A percentile compares a stretch with the other conserved stretches of the same genome.
Evolutionary conservation across 2,329 filamentous ascomycete species (phyloP).

Genomic region (Elsinoe batatas): DNA sequence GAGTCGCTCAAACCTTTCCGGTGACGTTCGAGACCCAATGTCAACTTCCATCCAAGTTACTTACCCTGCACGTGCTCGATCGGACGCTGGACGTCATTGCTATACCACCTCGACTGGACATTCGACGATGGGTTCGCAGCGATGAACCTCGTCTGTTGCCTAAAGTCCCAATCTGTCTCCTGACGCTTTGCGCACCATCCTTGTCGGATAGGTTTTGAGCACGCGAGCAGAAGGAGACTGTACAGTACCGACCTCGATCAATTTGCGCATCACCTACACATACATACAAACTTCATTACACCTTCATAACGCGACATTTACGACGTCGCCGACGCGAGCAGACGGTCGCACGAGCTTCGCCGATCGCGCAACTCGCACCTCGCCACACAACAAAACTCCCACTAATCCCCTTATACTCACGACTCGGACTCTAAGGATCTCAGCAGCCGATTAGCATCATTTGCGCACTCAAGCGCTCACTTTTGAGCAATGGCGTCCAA

Average conservation of each 20-base stretch:
- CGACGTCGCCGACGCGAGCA: not conserved
- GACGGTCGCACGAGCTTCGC: constrained; percentile 5
- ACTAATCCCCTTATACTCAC: not conserved
- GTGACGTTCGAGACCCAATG: constrained; percentile 5
- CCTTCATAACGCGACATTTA: not conserved
- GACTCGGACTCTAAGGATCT: not conserved
- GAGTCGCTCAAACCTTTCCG: not conserved
- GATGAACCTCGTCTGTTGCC: constrained; percentile 8
- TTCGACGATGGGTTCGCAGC: constrained; percentile 8
- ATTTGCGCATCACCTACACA: not conserved
- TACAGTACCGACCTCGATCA: not conserved
- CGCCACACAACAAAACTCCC: not conserved
- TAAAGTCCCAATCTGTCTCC: constrained; percentile 7
- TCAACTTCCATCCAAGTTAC: constrained; percentile 1
- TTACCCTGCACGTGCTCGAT: not conserved
- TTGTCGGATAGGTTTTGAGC: constrained; percentile 2
- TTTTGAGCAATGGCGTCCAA: not conserved
- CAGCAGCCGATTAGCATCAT: not conserved
- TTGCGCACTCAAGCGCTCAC: not conserved
- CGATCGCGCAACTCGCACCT: not conserved
- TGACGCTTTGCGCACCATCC: constrained; percentile 13
- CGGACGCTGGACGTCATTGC: constrained; percentile 9
- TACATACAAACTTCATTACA: not conserved
- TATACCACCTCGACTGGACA: not conserved
- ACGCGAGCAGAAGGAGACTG: constrained; percentile 11